Conservation (phyloP, 148 eudicot genomes). For the Cornus florida region DNA sequence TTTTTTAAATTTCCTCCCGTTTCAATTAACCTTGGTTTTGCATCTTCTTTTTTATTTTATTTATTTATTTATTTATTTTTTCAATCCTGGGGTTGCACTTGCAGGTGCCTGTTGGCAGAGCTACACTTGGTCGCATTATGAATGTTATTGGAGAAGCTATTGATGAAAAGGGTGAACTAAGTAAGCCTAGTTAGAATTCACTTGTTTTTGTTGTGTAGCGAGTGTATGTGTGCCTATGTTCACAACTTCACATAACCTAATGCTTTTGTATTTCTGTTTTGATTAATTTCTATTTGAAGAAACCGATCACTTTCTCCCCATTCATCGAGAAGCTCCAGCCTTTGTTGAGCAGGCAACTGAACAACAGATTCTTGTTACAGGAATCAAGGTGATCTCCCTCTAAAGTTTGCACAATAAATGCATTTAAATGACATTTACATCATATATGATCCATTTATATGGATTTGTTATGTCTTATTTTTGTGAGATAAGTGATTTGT, state of each 20-base stretch:
- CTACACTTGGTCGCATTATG: conserved; percentile 97
- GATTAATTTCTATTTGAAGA: conserved; percentile 24
- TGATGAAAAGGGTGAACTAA: conserved; percentile 78
- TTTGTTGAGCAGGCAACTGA: conserved; percentile 99
- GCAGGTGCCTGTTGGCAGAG: conserved; percentile 93
- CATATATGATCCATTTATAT: too few relatives aligned
- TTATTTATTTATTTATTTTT: too few relatives aligned
- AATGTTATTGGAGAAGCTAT: conserved; percentile 97
- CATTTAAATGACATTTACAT: too few relatives aligned
- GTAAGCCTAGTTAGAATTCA: conserved; percentile 40
- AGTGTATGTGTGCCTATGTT: neutral
- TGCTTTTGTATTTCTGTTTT: too few relatives aligned
- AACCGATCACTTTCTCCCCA: conserved; percentile 87
- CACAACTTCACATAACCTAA: neutral
- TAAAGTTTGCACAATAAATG: too few relatives aligned
- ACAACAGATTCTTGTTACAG: conserved; percentile 96
- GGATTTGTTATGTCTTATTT: too few relatives aligned
- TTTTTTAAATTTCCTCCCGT: too few relatives aligned
- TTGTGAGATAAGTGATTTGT: too few relatives aligned
- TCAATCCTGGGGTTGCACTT: neutral
- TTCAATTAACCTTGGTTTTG: too few relatives aligned
- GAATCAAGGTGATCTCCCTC: conserved; percentile 64
- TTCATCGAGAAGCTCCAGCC: conserved; percentile 95
- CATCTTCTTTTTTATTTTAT: too few relatives aligned
- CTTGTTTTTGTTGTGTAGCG: too few relatives aligned